Evolutionary conservation across 257 asterid species (phyloP).

Genomic region (Lavandula angustifolia): DNA sequence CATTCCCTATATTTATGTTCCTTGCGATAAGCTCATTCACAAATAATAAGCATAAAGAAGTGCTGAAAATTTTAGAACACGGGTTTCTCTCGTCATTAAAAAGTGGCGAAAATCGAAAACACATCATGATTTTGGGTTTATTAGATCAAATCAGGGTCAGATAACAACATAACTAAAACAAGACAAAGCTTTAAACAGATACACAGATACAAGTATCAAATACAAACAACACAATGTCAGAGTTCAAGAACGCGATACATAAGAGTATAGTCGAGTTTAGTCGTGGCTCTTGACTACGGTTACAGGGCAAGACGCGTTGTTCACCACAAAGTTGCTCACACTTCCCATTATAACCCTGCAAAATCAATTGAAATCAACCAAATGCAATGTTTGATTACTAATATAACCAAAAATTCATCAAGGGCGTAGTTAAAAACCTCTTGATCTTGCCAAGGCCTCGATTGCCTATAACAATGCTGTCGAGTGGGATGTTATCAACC

Average conservation of each 20-base stretch:
- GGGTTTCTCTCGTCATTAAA: neutral
- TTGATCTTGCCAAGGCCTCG: conserved; percentile 92
- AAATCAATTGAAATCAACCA: conserved; percentile 19
- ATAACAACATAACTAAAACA: neutral
- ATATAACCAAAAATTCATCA: neutral
- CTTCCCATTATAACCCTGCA: conserved; percentile 93
- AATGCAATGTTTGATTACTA: neutral
- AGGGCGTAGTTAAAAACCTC: conserved; percentile 44
- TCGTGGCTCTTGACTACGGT: conserved; percentile 81
- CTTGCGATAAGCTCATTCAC: neutral
- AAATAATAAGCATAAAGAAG: neutral
- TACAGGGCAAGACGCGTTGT: conserved; percentile 79
- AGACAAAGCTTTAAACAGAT: neutral
- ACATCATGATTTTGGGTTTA: neutral
- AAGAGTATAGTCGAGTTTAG: conserved; percentile 22
- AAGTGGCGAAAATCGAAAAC: neutral
- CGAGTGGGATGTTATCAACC: conserved; percentile 64
- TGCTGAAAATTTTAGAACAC: too few relatives aligned
- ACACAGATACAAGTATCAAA: neutral
- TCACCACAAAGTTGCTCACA: conserved; percentile 85
- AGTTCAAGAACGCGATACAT: neutral
- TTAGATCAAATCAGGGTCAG: neutral
- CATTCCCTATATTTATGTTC: too few relatives aligned
- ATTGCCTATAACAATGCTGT: conserved; percentile 73
- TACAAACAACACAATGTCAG: neutral